Percentiles rank a stretch among this genome's conserved stretches.
phyloP scores from a whole-genome alignment of 2,329 filamentous ascomycete species.

The Oidium heveae region DNA sequence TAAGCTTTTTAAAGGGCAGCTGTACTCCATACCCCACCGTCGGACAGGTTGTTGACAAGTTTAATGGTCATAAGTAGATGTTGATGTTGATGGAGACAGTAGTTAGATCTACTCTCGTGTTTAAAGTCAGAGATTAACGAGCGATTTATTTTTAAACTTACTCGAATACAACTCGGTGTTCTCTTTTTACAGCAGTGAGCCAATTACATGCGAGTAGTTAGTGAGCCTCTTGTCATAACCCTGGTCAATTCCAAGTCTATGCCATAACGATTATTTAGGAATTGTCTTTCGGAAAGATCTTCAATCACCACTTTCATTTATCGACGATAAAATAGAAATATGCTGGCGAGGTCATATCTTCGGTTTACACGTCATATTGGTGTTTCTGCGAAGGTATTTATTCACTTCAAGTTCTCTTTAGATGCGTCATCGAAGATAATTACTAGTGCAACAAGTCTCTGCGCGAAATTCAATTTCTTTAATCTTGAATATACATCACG shows the following conservation, averaged over 20 bases:
- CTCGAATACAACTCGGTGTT: too few species aligned
- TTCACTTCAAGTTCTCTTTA: not conserved
- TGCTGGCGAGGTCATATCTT: constrained; percentile 85
- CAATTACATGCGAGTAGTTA: not conserved
- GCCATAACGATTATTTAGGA: not conserved
- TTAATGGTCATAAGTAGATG: too few species aligned
- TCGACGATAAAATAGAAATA: constrained; percentile 23
- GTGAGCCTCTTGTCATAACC: not conserved
- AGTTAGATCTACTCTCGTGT: too few species aligned
- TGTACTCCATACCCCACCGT: too few species aligned
- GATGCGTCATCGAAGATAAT: not conserved
- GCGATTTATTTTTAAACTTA: too few species aligned
- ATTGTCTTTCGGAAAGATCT: not conserved
- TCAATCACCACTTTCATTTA: not conserved
- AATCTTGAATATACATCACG: not conserved
- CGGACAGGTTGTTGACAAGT: too few species aligned
- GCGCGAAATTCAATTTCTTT: not conserved
- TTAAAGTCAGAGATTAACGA: too few species aligned
- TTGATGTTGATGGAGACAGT: too few species aligned
- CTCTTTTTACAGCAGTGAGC: not conserved
- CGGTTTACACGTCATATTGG: constrained; percentile 70
- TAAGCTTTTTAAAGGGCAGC: too few species aligned
- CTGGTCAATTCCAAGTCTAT: not conserved
- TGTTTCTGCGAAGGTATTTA: constrained; percentile 17
- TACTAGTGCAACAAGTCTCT: not conserved